Evolutionary conservation across 305 asterid genomes (phyloP), one percentile per base, ranked within the genome.

Genomic region (Fraxinus angustifolia): DNA sequence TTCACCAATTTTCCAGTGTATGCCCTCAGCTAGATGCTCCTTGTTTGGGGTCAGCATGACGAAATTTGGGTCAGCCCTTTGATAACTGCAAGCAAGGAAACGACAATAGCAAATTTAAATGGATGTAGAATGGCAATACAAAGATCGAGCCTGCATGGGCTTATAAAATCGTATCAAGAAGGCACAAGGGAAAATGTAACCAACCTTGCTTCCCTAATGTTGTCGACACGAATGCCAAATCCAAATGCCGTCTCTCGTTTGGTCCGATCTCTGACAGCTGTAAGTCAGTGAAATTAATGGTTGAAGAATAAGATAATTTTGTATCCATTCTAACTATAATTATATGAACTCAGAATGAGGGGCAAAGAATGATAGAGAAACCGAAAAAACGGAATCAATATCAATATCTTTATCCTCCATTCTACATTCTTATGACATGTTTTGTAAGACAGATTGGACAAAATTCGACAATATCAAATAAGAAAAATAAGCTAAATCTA

Each of bases 21-120:
- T 84, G 84, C 97, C 98, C 85, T 94, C 93, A 3, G 98, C 98
- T 76, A 94, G 90, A 88, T 92, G 98, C 89, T 94, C 98, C 85
- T 93, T 94, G 89, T 84, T 94, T 40, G 98, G 98, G 8, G 98
- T 94, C 83, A 94, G 87, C 98, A 92, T 93, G 68, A 94, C 97
- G 33, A 91, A 94, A 88, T 93, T 94, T 17, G 97, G 97, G 88
- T 94, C 97, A 1, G 97, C 96, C 88, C 98, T 92, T 81, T 94
- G 89, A 76, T 94, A 94, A 83, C 98, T 94, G 96, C 73, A 35
- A 33, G 36, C n/a, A 1, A 35, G 4, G 38, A 31, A 72, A 17
- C 0, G 12, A 31, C 0, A 4, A 3, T 65, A 34, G 36, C 6
- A 53, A 40, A 3, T 67, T 71, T 34, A 79, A 23, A 17, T 26